A percentile compares a stretch with the other conserved stretches of the same genome.
phyloP scores from a whole-genome alignment of 2,329 filamentous ascomycete genomes.

The Xylariaceae sp. region DNA sequence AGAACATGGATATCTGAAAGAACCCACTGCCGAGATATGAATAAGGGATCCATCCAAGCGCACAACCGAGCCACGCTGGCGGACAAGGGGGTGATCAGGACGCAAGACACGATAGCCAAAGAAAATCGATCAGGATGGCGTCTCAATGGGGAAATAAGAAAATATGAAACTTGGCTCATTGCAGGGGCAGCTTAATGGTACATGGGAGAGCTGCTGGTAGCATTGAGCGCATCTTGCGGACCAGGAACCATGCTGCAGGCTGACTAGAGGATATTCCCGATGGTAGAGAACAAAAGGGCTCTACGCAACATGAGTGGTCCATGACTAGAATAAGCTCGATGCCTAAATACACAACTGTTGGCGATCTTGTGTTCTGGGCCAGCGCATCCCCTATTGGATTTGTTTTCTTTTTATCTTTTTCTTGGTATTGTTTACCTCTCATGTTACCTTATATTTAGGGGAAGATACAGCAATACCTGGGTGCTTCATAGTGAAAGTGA shows the following conservation, averaged over 20 bases:
- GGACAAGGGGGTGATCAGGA: conserved; percentile 29
- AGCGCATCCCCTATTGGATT: background rate
- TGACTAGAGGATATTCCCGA: background rate
- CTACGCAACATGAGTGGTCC: conserved; percentile 2
- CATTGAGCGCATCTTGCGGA: conserved; percentile 1
- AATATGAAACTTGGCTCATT: conserved; percentile 30
- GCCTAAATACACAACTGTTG: conserved; percentile 6
- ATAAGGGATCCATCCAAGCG: conserved; percentile 1
- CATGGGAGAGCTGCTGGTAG: too few relatives aligned
- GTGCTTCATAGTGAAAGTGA: too few relatives aligned
- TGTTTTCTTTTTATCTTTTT: background rate
- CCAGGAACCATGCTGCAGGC: background rate
- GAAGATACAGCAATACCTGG: too few relatives aligned
- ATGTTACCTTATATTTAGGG: too few relatives aligned
- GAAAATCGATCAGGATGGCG: conserved; percentile 27
- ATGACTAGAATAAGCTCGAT: conserved; percentile 1
- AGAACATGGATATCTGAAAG: conserved; percentile 17
- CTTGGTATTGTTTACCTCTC: too few relatives aligned
- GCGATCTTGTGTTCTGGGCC: background rate
- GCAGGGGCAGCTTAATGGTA: conserved; percentile 16
- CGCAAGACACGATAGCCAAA: conserved; percentile 25
- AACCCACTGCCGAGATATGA: conserved; percentile 19
- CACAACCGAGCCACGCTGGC: conserved; percentile 24
- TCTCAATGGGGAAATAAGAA: conserved; percentile 27
- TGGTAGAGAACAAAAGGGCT: background rate